A percentile compares a stretch with the other conserved stretches of the same genome.
Evolutionary conservation across 352 stramenopile genomes (phyloP).

Genomic region (Halophytophthora batemanensis): DNA sequence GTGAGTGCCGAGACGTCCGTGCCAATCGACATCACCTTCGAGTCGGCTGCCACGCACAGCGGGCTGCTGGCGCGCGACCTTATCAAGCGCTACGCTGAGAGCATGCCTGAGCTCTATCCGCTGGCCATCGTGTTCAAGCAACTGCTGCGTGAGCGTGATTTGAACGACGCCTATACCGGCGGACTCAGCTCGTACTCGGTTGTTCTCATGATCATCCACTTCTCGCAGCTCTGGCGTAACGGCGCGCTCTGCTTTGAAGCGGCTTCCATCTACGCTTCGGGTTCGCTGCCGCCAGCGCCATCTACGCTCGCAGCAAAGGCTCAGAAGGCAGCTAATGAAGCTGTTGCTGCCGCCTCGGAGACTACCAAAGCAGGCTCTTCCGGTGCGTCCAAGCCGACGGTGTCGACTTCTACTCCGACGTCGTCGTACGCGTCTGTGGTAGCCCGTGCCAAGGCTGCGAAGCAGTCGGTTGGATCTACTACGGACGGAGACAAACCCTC

Average conservation of each 20-base stretch:
- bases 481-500: slow-evolving; percentile 10
- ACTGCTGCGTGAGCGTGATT: slow-evolving; percentile 80
- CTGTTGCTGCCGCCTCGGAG: slow-evolving; percentile 2
- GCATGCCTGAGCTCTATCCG: slow-evolving; percentile 86
- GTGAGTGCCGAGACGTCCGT: slow-evolving; percentile 72
- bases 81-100: slow-evolving; percentile 80
- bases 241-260: slow-evolving; percentile 48
- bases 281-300: slow-evolving; percentile 39
- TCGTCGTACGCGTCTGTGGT: slow-evolving; percentile 72
- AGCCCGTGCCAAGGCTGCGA: slow-evolving; percentile 24
- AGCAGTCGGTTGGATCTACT: slow-evolving; percentile 17
- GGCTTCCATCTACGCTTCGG: slow-evolving; percentile 63
- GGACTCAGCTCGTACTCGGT: slow-evolving; percentile 91
- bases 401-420: slow-evolving; percentile 18
- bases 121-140: slow-evolving; percentile 91
- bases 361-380: slow-evolving; percentile 16
- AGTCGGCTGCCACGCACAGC: slow-evolving; percentile 78
- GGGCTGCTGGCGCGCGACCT: slow-evolving; percentile 79
- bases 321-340: slow-evolving; percentile 9
- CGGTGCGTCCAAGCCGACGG: background rate
- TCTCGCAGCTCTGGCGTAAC: slow-evolving; percentile 71
- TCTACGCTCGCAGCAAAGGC: slow-evolving; percentile 23
- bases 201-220: slow-evolving; percentile 92
- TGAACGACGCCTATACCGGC: slow-evolving; percentile 91
- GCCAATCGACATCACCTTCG: slow-evolving; percentile 85